A percentile compares a stretch with the other conserved stretches of the same genome.
These are phyloP conservation scores for Elsinoe ampelina DNA, from an alignment of 2,329 filamentous ascomycete genomes.

Conservation along the genomic window DNA sequence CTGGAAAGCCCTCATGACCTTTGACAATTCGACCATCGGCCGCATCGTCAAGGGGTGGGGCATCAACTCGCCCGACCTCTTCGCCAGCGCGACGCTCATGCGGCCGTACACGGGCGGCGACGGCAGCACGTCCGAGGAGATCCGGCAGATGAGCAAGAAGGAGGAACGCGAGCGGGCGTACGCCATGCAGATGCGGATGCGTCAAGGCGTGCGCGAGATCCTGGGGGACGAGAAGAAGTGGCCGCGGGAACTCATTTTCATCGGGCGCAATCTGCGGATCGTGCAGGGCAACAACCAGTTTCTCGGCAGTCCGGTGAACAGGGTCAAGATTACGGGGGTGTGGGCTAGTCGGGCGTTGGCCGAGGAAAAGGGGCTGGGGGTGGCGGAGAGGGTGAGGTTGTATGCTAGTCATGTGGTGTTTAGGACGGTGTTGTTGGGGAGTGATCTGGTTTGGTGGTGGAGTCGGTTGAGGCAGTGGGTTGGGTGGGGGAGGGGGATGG, in stretches of 20 bases:
- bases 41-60: slow-evolving; percentile 74
- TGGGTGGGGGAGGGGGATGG: slow-evolving; percentile 74
- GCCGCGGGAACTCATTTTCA: slow-evolving; percentile 85
- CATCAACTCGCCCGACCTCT: slow-evolving; percentile 78
- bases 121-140: slow-evolving; percentile 47
- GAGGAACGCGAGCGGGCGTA: slow-evolving; percentile 55
- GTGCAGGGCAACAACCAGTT: slow-evolving; percentile 91
- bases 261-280: slow-evolving; percentile 83
- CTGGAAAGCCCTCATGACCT: slow-evolving; percentile 89
- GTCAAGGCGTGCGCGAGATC: slow-evolving; percentile 65
- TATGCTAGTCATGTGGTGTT: slow-evolving; percentile 76
- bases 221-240: slow-evolving; percentile 78
- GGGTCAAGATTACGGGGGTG: slow-evolving; percentile 84
- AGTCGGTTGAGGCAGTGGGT: slow-evolving; percentile 68
- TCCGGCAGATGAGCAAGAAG: slow-evolving; percentile 43
- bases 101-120: slow-evolving; percentile 84
- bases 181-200: slow-evolving; percentile 68
- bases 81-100: slow-evolving; percentile 83
- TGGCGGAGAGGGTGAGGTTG: slow-evolving; percentile 55
- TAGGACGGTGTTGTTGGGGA: slow-evolving; percentile 61
- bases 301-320: slow-evolving; percentile 77
- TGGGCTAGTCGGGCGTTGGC: slow-evolving; percentile 84
- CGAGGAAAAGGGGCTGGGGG: slow-evolving; percentile 57
- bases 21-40: slow-evolving; percentile 74
- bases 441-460: slow-evolving; percentile 76